Evolutionary conservation across 148 eudicot genomes (phyloP).

Genomic region (Persicaria tinctoria): DNA sequence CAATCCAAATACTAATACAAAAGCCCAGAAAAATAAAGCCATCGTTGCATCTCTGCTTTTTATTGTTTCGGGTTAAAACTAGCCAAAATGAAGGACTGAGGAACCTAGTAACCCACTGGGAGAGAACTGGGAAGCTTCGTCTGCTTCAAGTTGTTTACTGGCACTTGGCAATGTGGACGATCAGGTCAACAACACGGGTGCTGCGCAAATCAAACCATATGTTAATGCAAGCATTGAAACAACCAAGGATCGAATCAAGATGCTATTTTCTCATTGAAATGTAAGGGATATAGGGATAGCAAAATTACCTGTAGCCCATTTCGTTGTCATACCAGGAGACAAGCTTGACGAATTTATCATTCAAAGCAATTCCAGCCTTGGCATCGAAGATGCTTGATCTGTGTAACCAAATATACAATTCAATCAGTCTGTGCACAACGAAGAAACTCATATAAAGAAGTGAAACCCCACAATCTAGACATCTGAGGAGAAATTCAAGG

Average conservation of each 20-base stretch:
- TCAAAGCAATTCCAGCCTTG: constrained; percentile 90
- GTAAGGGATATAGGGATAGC: background rate
- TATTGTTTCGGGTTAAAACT: background rate
- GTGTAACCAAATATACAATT: constrained; percentile 17
- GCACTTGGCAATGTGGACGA: constrained; percentile 46
- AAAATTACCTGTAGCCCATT: constrained; percentile 86
- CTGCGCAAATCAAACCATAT: constrained; percentile 25
- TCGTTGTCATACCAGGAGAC: constrained; percentile 96
- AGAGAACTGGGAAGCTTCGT: background rate
- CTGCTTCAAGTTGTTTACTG: constrained; percentile 2
- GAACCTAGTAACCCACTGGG: background rate
- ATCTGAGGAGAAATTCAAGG: background rate
- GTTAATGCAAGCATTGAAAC: background rate
- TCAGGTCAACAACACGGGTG: constrained; percentile 74
- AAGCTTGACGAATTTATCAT: constrained; percentile 55
- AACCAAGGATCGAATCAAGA: background rate
- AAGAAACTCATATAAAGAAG: background rate
- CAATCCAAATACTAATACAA: background rate
- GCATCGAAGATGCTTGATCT: constrained; percentile 96
- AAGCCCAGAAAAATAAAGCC: background rate
- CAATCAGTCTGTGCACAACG: background rate
- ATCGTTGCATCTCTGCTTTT: background rate
- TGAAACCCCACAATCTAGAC: too few species aligned
- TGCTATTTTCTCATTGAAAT: background rate
- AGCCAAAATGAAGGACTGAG: constrained; percentile 3